These are phyloP conservation scores for Sarcomyxa edulis DNA, from an alignment of 768 basidiomycete genomes.

Conservation along the genomic window DNA sequence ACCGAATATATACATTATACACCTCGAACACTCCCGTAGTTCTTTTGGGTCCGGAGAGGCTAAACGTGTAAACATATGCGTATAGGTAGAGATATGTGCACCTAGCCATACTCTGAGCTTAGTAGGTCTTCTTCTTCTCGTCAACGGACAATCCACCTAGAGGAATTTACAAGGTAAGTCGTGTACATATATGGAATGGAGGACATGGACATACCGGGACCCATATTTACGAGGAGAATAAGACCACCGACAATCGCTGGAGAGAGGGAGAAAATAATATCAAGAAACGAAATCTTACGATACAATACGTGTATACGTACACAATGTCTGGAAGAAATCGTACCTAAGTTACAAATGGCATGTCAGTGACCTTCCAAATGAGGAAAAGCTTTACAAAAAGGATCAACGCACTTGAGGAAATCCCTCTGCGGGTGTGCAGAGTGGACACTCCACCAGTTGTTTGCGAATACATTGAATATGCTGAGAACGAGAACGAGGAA, in stretches of 20 bases:
- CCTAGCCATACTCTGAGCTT: conserved; percentile 5
- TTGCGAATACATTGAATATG: conserved; percentile 95
- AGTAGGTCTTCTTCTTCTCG: conserved; percentile 98
- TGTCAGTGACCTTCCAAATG: conserved; percentile 10
- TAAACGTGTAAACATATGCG: too few relatives aligned
- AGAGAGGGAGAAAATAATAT: conserved; percentile 2
- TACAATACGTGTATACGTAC: conserved; percentile 25
- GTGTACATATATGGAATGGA: background rate
- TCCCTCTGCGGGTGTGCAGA: conserved; percentile 92
- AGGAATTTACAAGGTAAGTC: conserved; percentile 7
- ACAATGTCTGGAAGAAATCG: conserved; percentile 98
- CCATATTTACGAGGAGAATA: conserved; percentile 96
- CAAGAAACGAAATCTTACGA: background rate
- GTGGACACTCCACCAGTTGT: conserved; percentile 98
- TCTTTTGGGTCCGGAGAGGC: too few relatives aligned
- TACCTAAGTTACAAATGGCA: conserved; percentile 53
- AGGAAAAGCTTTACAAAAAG: background rate
- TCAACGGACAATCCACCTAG: conserved; percentile 94
- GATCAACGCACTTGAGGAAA: conserved; percentile 84
- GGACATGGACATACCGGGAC: conserved; percentile 60
- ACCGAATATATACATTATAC: too few relatives aligned
- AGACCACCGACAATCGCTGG: conserved; percentile 92
- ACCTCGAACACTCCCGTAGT: too few relatives aligned
- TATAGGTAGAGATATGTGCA: too few relatives aligned
- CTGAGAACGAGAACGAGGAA: conserved; percentile 92